Percentiles rank a stretch among this genome's conserved stretches.
These are phyloP conservation scores for Colletotrichum sp. DNA, from an alignment of 2,329 filamentous ascomycete species.

Conservation along the genomic window DNA sequence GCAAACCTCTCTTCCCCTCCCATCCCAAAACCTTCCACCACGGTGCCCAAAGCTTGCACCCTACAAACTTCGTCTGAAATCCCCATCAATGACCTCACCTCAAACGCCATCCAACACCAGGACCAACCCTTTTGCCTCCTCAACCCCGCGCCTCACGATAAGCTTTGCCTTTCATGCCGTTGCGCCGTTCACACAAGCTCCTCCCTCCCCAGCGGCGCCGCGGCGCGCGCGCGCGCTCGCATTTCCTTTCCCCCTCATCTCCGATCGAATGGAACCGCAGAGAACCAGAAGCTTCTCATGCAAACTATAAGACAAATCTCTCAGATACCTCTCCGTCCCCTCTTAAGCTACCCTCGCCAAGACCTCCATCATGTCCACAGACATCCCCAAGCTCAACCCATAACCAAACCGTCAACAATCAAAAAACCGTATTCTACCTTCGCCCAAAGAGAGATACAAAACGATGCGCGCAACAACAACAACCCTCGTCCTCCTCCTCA, in stretches of 20 bases:
- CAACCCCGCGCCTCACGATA: neutral
- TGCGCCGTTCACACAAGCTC: neutral
- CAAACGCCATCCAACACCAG: neutral
- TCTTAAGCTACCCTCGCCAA: neutral
- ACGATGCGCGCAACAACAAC: neutral
- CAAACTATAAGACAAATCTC: neutral
- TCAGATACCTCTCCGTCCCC: neutral
- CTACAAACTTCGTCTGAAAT: neutral
- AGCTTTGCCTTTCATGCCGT: neutral
- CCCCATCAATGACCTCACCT: neutral
- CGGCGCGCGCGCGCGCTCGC: neutral
- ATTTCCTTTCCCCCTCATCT: neutral
- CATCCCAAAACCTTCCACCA: neutral
- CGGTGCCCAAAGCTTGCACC: neutral
- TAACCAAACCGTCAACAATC: rapidly evolving
- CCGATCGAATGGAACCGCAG: neutral
- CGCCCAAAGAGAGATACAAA: neutral
- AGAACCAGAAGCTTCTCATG: neutral
- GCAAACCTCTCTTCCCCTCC: neutral
- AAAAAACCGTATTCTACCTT: neutral
- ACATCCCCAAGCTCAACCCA: rapidly evolving
- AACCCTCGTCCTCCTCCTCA: neutral
- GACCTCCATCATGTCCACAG: neutral
- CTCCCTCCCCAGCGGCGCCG: neutral
- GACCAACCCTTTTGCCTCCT: neutral